Evolutionary conservation across 306 rosid species (phyloP).

Genomic region (Vigna angularis): DNA sequence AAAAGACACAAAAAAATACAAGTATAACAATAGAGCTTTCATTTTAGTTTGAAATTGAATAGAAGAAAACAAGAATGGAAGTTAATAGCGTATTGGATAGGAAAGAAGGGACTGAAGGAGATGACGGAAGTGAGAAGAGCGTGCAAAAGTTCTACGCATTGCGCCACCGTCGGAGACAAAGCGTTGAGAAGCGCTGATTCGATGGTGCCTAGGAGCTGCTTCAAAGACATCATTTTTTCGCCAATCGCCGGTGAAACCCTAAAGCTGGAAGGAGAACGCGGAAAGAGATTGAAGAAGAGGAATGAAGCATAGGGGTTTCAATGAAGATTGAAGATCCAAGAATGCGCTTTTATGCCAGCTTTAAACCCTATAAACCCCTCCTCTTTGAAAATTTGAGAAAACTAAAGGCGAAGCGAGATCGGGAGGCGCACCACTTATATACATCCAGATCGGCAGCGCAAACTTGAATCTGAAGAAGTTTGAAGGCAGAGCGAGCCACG

Average conservation of each 20-base stretch:
- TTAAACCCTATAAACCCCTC: constrained; percentile 13
- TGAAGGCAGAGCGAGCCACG: too few species aligned
- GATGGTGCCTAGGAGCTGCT: constrained; percentile 70
- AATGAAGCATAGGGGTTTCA: background rate
- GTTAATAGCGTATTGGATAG: constrained; percentile 58
- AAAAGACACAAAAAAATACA: background rate
- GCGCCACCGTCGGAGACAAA: constrained; percentile 72
- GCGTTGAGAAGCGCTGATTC: constrained; percentile 81
- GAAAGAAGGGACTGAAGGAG: constrained; percentile 75
- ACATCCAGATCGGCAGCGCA: too few species aligned
- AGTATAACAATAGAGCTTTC: background rate
- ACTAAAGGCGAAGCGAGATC: background rate
- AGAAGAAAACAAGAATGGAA: background rate
- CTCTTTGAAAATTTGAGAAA: background rate
- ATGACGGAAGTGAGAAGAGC: constrained; percentile 72
- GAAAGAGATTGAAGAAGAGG: background rate
- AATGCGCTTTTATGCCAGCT: background rate
- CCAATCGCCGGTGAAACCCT: constrained; percentile 26
- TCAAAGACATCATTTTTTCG: constrained; percentile 67
- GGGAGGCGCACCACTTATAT: too few species aligned
- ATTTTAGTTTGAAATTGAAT: background rate
- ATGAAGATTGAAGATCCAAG: background rate
- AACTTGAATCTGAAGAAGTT: too few species aligned
- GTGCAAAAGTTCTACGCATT: constrained; percentile 80
- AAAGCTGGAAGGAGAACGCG: background rate